phyloP scores from a whole-genome alignment of 352 stramenopile genomes.

The Pythium aphanidermatum region DNA sequence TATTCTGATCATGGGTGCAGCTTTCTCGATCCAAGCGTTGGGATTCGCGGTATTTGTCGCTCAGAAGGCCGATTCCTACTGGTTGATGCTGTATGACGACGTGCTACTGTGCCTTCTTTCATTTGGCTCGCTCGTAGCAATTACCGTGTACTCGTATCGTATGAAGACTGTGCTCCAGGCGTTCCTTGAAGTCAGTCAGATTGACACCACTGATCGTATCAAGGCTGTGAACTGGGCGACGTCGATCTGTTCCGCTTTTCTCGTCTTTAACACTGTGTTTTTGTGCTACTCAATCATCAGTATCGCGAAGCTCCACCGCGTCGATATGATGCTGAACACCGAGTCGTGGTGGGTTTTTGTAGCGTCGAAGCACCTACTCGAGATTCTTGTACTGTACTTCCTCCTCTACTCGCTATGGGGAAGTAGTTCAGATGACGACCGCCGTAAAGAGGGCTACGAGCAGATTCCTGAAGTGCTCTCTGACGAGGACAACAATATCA shows the following conservation, averaged over 20 bases:
- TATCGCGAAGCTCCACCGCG: conserved; percentile 79
- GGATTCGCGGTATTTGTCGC: conserved; percentile 87
- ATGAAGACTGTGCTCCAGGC: conserved; percentile 95
- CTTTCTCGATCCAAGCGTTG: conserved; percentile 70
- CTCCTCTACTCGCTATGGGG: conserved; percentile 93
- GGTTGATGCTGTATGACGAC: conserved; percentile 95
- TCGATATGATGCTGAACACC: conserved; percentile 80
- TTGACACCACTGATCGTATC: conserved; percentile 95
- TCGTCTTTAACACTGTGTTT: conserved; percentile 89
- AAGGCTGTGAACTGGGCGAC: conserved; percentile 95
- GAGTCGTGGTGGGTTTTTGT: conserved; percentile 93
- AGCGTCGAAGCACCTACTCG: conserved; percentile 88
- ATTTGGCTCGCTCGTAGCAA: conserved; percentile 83
- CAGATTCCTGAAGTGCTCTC: conserved; percentile 63
- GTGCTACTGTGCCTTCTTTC: conserved; percentile 82
- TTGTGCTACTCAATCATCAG: conserved; percentile 83
- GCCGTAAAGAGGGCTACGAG: conserved; percentile 71
- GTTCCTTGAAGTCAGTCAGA: conserved; percentile 94
- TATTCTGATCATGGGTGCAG: conserved; percentile 62
- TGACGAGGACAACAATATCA: conserved; percentile 35
- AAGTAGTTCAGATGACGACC: conserved; percentile 61
- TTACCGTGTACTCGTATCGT: conserved; percentile 93
- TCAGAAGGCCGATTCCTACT: conserved; percentile 84
- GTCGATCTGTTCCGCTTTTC: conserved; percentile 93
- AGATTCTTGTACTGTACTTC: conserved; percentile 92